Conservation (phyloP, 2,329 filamentous ascomycete species). For the Pseudogymnoascus sp. region DNA sequence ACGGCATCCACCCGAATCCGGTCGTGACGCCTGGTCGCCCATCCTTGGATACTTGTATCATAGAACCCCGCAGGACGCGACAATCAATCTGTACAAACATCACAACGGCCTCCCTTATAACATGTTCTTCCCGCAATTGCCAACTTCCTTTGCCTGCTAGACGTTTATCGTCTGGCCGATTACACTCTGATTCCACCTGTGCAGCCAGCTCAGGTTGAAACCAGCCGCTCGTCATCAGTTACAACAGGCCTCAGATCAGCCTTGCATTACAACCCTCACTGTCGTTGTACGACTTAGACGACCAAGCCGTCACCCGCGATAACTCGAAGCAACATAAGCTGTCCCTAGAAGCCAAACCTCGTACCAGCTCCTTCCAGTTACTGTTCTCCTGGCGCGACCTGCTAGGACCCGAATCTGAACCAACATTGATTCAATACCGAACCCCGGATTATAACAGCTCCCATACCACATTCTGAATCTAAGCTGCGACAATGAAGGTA, state of each 20-base stretch:
- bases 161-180: slow-evolving; percentile 37
- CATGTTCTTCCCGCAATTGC: slow-evolving; percentile 15
- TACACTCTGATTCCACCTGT: slow-evolving; percentile 34
- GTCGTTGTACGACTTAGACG: slow-evolving; percentile 17
- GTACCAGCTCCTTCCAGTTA: neutral
- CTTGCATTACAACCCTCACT: neutral
- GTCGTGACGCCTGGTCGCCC: slow-evolving; percentile 5
- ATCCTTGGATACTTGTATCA: slow-evolving; percentile 11
- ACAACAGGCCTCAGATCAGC: slow-evolving; percentile 27
- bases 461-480: slow-evolving; percentile 22
- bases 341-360: neutral
- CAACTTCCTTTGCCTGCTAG: slow-evolving; percentile 33
- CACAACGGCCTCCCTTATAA: slow-evolving; percentile 15
- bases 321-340: neutral
- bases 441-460: neutral
- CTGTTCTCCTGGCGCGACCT: neutral
- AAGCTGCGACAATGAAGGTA: slow-evolving; percentile 17
- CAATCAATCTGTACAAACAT: slow-evolving; percentile 18
- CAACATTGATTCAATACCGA: neutral
- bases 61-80: slow-evolving; percentile 11
- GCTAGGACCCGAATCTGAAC: neutral
- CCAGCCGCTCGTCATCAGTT: slow-evolving; percentile 37
- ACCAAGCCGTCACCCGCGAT: slow-evolving; percentile 12
- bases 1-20: slow-evolving; percentile 8
- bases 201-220: slow-evolving; percentile 38